Evolutionary conservation across 768 basidiomycete genomes (phyloP).

Genomic region (Boletellus ananas): DNA sequence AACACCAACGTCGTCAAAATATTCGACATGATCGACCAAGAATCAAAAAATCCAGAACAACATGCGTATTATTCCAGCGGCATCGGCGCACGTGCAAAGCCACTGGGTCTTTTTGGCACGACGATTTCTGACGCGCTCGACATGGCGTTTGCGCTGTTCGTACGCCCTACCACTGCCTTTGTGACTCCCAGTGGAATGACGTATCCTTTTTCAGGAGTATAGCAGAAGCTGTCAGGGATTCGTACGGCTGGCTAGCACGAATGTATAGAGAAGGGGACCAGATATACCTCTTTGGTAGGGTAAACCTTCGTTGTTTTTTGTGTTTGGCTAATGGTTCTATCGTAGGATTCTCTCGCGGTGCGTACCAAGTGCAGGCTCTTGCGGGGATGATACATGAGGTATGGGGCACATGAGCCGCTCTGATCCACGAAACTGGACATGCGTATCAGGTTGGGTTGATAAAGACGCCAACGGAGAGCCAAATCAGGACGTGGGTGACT

Average conservation of each 20-base stretch:
- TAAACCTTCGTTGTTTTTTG: not conserved
- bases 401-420: not conserved
- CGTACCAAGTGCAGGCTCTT: constrained; percentile 39
- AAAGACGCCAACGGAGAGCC: constrained; percentile 25
- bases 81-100: constrained; percentile 34
- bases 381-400: constrained; percentile 41
- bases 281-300: constrained; percentile 33
- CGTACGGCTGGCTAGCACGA: constrained; percentile 32
- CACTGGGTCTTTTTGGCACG: constrained; percentile 20
- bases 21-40: constrained; percentile 26
- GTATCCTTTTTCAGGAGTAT: constrained; percentile 29
- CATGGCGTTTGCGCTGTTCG: constrained; percentile 38
- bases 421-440: not conserved
- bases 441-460: constrained; percentile 32
- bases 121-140: constrained; percentile 28
- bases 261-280: constrained; percentile 31
- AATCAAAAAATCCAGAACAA: constrained; percentile 21
- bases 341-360: constrained; percentile 43
- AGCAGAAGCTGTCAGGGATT: constrained; percentile 30
- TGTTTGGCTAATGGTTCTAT: not conserved
- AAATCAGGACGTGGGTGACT: constrained; percentile 24
- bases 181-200: not conserved
- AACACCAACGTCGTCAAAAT: constrained; percentile 39
- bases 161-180: not conserved
- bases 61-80: constrained; percentile 37